These are phyloP conservation scores for Thermothielavioides terrestris DNA, from an alignment of 495 filamentous ascomycete genomes.

Conservation along the genomic window DNA sequence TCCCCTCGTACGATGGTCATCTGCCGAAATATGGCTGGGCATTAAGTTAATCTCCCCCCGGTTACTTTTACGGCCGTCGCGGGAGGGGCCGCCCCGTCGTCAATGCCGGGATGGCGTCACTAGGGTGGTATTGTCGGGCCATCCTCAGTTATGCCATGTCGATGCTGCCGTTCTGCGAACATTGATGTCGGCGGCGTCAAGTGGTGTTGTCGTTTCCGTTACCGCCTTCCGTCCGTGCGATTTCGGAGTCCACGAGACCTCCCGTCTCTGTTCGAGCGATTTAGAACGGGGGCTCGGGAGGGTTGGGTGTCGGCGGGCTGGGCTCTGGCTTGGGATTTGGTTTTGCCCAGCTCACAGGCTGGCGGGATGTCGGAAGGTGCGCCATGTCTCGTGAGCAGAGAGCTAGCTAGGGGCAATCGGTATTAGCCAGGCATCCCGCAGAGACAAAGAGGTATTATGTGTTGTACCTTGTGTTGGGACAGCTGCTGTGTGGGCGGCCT, in stretches of 20 bases:
- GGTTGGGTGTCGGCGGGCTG: slow-evolving; percentile 23
- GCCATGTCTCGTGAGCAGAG: slow-evolving; percentile 6
- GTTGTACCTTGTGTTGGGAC: no score
- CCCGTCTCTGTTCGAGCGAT: background rate
- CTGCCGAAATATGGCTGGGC: slow-evolving; percentile 12
- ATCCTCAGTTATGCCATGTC: no score
- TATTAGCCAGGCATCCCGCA: no score
- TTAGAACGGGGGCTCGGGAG: slow-evolving; percentile 19
- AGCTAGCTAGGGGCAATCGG: background rate
- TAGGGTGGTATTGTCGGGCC: background rate
- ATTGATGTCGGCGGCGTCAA: no score
- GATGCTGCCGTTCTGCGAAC: no score
- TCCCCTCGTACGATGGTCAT: background rate
- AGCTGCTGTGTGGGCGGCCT: no score
- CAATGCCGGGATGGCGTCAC: slow-evolving; percentile 7
- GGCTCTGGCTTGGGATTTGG: slow-evolving; percentile 24
- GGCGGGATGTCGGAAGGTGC: background rate
- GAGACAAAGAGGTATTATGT: no score
- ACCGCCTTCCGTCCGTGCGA: no score
- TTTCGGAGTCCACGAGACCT: no score
- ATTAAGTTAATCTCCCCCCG: no score
- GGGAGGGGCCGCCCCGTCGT: slow-evolving; percentile 21
- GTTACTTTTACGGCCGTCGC: no score
- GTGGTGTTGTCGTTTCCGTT: no score
- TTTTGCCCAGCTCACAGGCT: slow-evolving; percentile 9